Percentiles rank a stretch among this genome's conserved stretches.
These are phyloP conservation scores for Pulveroboletus sp. DNA, from an alignment of 768 basidiomycete species.

Conservation along the genomic window DNA sequence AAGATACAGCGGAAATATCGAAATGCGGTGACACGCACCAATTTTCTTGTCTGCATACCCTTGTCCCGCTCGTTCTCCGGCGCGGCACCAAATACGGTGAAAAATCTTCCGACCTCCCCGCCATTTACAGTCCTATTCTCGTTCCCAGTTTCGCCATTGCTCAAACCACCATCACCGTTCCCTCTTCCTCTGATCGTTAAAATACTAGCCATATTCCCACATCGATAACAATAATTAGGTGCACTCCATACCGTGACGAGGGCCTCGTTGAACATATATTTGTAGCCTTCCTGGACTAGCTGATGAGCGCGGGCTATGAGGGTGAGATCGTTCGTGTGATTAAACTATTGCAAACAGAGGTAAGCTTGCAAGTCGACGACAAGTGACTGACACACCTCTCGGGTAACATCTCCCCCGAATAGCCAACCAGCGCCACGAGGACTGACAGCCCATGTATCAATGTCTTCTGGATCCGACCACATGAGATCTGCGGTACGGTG, in stretches of 20 bases:
- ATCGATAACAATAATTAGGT: slow-evolving; percentile 83
- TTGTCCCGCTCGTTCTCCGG: slow-evolving; percentile 86
- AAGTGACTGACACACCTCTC: slow-evolving; percentile 52
- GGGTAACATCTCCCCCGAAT: slow-evolving; percentile 83
- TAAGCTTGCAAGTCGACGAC: slow-evolving; percentile 2
- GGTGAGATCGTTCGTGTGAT: slow-evolving; percentile 82
- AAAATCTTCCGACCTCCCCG: slow-evolving; percentile 44
- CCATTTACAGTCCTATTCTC: slow-evolving; percentile 1
- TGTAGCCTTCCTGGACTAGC: slow-evolving; percentile 93
- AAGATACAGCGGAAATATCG: neutral
- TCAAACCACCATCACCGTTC: slow-evolving; percentile 24
- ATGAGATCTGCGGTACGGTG: slow-evolving; percentile 66
- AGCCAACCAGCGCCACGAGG: slow-evolving; percentile 96
- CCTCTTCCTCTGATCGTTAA: slow-evolving; percentile 75
- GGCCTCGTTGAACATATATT: slow-evolving; percentile 93
- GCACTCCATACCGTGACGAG: slow-evolving; percentile 94
- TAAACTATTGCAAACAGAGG: slow-evolving; percentile 58
- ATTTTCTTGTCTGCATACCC: slow-evolving; percentile 68
- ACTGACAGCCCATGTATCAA: slow-evolving; percentile 95
- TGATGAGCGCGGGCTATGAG: slow-evolving; percentile 96
- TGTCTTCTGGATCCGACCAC: slow-evolving; percentile 98
- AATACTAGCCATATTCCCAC: slow-evolving; percentile 90
- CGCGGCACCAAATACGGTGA: slow-evolving; percentile 85
- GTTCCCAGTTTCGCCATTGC: slow-evolving; percentile 1
- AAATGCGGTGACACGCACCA: slow-evolving; percentile 34